These are phyloP conservation scores for Linnemannia hyalina DNA, from an alignment of 192 early-diverging fungal species.

Conservation along the genomic window DNA sequence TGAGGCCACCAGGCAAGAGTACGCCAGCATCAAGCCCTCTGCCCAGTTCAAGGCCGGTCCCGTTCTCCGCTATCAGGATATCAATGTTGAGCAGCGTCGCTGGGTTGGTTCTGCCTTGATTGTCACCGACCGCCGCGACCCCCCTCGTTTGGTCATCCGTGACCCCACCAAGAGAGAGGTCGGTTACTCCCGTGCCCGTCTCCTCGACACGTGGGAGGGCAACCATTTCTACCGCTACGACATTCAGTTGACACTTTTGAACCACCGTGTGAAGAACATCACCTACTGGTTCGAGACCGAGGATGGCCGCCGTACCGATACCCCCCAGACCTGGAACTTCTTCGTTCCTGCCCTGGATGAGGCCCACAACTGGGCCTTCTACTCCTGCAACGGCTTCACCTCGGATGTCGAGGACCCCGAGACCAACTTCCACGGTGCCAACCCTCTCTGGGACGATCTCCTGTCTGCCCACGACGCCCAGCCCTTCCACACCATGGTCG, in stretches of 20 bases:
- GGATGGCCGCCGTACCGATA: constrained; percentile 28
- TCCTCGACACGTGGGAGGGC: constrained; percentile 48
- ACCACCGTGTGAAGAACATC: constrained; percentile 53
- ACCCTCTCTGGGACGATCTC: constrained; percentile 79
- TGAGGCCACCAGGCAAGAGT: constrained; percentile 50
- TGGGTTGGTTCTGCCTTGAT: constrained; percentile 70
- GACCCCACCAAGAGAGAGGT: constrained; percentile 49
- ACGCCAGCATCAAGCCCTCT: constrained; percentile 47
- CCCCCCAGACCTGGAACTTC: constrained; percentile 59
- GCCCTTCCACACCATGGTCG: constrained; percentile 80
- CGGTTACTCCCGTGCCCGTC: constrained; percentile 26
- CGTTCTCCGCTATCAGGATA: constrained; percentile 67
- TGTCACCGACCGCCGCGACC: constrained; percentile 42
- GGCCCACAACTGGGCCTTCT: constrained; percentile 75
- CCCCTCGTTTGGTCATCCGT: constrained; percentile 37
- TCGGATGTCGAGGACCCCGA: constrained; percentile 68
- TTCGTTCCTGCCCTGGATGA: constrained; percentile 60
- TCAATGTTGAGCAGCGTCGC: constrained; percentile 61
- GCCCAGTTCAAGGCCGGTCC: constrained; percentile 63
- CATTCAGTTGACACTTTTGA: constrained; percentile 44
- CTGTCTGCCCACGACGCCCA: constrained; percentile 67
- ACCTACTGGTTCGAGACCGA: constrained; percentile 58
- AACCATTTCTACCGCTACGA: constrained; percentile 55
- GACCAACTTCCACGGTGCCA: constrained; percentile 59
- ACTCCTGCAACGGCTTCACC: constrained; percentile 81